phyloP scores from a whole-genome alignment of 2,329 filamentous ascomycete species.

The Chaetomiaceae sp. region DNA sequence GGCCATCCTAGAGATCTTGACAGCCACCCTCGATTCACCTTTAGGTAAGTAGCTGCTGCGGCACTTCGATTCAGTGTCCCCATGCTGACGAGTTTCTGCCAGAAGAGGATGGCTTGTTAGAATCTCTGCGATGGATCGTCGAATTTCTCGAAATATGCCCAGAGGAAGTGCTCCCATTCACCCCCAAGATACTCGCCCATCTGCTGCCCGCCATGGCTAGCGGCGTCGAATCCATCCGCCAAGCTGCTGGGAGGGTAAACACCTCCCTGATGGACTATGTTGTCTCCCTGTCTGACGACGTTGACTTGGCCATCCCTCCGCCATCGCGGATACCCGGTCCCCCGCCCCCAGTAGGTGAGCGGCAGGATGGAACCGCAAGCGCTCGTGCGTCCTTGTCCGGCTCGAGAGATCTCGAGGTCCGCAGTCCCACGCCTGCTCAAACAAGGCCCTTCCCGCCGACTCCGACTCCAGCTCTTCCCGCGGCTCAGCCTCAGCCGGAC shows the following conservation, averaged over 20 bases:
- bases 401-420: conserved; percentile 48
- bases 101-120: conserved; percentile 90
- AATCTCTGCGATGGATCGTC: conserved; percentile 91
- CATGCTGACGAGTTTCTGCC: conserved; percentile 24
- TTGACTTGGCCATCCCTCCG: conserved; percentile 35
- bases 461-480: conserved; percentile 37
- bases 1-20: conserved; percentile 85
- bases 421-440: conserved; percentile 48
- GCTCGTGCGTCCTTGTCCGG: conserved; percentile 49
- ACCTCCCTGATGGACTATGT: conserved; percentile 90
- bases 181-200: conserved; percentile 84
- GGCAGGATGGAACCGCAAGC: conserved; percentile 43
- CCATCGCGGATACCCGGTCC: conserved; percentile 39
- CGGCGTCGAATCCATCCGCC: conserved; percentile 80
- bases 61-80: background rate
- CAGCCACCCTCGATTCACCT: conserved; percentile 79
- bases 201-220: conserved; percentile 93
- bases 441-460: conserved; percentile 44
- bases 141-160: conserved; percentile 96
- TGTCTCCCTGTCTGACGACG: conserved; percentile 77
- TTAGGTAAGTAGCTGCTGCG: conserved; percentile 54
- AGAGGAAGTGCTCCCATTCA: conserved; percentile 92
- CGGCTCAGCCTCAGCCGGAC: conserved; percentile 54
- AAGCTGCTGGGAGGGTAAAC: conserved; percentile 86
- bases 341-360: conserved; percentile 41